phyloP scores from a whole-genome alignment of 1,284 basidiomycete genomes.

The Ganoderma leucocontextum region DNA sequence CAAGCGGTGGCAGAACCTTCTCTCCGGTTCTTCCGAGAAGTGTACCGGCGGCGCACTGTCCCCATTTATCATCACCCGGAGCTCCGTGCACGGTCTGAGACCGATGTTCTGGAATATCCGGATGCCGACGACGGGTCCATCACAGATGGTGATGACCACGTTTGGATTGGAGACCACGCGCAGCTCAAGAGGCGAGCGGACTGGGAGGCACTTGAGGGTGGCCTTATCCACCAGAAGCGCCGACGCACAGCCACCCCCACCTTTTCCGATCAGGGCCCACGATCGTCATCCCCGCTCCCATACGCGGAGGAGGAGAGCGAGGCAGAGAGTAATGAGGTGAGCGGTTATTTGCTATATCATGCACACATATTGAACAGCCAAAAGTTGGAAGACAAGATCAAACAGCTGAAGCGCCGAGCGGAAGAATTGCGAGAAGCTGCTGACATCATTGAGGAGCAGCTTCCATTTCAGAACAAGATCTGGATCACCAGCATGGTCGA shows the following conservation, averaged over 20 bases:
- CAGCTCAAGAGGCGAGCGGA: neutral
- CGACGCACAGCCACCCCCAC: neutral
- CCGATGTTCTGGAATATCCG: neutral
- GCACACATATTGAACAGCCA: neutral
- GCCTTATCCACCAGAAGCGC: neutral
- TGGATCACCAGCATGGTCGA: neutral
- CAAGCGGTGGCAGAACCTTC: conserved; percentile 17
- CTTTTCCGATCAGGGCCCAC: neutral
- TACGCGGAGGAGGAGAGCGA: neutral
- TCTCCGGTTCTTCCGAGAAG: neutral
- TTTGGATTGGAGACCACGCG: neutral
- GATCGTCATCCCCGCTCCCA: neutral
- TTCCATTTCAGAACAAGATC: neutral
- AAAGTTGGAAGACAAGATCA: neutral
- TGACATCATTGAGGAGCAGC: neutral
- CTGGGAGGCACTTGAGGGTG: neutral
- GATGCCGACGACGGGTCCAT: neutral
- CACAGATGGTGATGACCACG: neutral
- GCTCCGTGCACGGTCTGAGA: neutral
- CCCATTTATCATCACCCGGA: neutral
- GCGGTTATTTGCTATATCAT: neutral
- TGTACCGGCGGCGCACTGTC: neutral
- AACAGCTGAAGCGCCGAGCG: neutral
- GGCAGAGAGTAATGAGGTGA: neutral
- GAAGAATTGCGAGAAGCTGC: neutral